These are phyloP conservation scores for Corymbia citriodora DNA, from an alignment of 441 rosid genomes.

Conservation along the genomic window DNA sequence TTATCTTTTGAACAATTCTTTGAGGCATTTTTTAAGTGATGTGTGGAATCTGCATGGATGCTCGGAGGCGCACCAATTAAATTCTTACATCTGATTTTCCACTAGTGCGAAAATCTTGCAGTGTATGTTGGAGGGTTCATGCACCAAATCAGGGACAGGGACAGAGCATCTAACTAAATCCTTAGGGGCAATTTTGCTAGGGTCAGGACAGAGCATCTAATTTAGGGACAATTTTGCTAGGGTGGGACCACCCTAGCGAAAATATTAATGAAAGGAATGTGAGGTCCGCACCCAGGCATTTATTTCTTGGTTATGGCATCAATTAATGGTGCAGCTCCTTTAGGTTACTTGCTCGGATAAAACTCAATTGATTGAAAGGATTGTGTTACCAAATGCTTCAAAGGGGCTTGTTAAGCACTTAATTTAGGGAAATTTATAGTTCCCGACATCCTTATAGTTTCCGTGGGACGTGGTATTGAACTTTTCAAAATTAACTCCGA, in stretches of 20 bases:
- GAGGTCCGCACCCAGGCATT: background rate
- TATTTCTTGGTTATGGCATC: background rate
- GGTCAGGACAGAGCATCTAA: background rate
- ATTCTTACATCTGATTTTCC: background rate
- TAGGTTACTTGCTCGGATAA: background rate
- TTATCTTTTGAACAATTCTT: background rate
- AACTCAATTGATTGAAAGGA: background rate
- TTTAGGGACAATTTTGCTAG: background rate
- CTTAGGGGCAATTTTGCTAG: background rate
- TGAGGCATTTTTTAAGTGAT: background rate
- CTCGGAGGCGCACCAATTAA: background rate
- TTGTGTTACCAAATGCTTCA: background rate
- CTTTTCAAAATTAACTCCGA: background rate
- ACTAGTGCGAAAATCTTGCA: background rate
- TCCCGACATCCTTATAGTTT: background rate
- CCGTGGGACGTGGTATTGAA: background rate
- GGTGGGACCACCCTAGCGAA: background rate
- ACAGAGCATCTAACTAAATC: background rate
- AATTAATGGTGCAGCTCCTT: background rate
- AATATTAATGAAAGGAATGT: background rate
- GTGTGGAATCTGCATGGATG: background rate
- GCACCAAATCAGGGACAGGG: background rate
- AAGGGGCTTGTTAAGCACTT: background rate
- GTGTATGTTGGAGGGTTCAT: background rate
- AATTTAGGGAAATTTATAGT: background rate